These are phyloP conservation scores for Cladosporium sp. DNA, from an alignment of 2,329 filamentous ascomycete genomes.

Conservation along the genomic window DNA sequence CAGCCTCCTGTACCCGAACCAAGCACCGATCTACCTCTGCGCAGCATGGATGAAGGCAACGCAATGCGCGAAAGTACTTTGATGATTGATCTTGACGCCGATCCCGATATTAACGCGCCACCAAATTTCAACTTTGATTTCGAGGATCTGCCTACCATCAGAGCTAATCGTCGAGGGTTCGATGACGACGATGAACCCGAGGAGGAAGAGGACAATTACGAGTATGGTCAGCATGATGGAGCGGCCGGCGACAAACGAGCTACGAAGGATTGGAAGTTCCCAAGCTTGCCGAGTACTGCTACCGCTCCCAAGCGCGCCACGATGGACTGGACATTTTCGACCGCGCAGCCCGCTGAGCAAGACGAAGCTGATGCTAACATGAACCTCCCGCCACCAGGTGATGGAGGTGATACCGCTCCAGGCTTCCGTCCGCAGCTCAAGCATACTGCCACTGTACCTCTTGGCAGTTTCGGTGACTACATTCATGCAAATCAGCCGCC, in stretches of 20 bases:
- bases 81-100: slow-evolving; percentile 55
- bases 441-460: slow-evolving; percentile 38
- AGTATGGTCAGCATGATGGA: slow-evolving; percentile 30
- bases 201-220: slow-evolving; percentile 36
- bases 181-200: neutral
- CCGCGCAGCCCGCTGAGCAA: slow-evolving; percentile 28
- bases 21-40: slow-evolving; percentile 53
- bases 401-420: slow-evolving; percentile 23
- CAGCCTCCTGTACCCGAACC: slow-evolving; percentile 36
- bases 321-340: slow-evolving; percentile 46
- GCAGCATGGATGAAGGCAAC: slow-evolving; percentile 32
- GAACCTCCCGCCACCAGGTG: slow-evolving; percentile 27
- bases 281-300: slow-evolving; percentile 33
- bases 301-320: slow-evolving; percentile 38
- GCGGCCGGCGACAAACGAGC: slow-evolving; percentile 31
- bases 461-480: slow-evolving; percentile 36
- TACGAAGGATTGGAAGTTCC: slow-evolving; percentile 54
- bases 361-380: slow-evolving; percentile 25
- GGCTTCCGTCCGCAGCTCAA: slow-evolving; percentile 37
- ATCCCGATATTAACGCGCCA: slow-evolving; percentile 45
- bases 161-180: slow-evolving; percentile 38
- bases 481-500: slow-evolving; percentile 25
- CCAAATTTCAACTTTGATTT: slow-evolving; percentile 43
- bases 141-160: slow-evolving; percentile 51
- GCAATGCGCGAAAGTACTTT: slow-evolving; percentile 48